These are phyloP conservation scores for Blastobotrys robertii DNA, from an alignment of 805 yeast species.

Conservation along the genomic window DNA sequence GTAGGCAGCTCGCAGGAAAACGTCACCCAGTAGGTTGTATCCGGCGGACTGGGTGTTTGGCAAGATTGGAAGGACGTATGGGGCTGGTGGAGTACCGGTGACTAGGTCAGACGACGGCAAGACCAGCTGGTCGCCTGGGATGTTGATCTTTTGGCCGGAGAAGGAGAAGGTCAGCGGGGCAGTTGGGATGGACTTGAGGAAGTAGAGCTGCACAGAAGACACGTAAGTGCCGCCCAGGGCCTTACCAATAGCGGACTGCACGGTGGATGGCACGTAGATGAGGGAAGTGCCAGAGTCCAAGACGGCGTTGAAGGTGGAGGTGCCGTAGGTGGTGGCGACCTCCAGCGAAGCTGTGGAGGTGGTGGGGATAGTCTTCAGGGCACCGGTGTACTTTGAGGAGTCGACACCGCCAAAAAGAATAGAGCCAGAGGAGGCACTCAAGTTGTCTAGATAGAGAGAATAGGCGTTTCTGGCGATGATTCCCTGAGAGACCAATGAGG, in stretches of 20 bases:
- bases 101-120: too few relatives aligned
- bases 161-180: background rate
- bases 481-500: slow-evolving; percentile 26
- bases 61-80: background rate
- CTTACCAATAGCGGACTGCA: too few relatives aligned
- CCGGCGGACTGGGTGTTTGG: background rate
- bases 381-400: slow-evolving; percentile 30
- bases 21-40: slow-evolving; percentile 41
- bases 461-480: slow-evolving; percentile 30
- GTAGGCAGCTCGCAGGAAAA: slow-evolving; percentile 52
- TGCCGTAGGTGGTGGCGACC: slow-evolving; percentile 5
- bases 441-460: slow-evolving; percentile 34
- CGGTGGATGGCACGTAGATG: background rate
- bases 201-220: background rate
- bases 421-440: slow-evolving; percentile 25
- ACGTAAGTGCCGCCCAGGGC: too few relatives aligned
- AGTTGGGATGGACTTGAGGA: background rate
- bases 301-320: background rate
- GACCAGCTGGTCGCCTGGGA: background rate
- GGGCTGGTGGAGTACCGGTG: background rate
- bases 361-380: slow-evolving; percentile 18
- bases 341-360: slow-evolving; percentile 5
- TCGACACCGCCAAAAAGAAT: slow-evolving; percentile 36
- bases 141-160: background rate
- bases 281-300: slow-evolving; percentile 3